Evolutionary conservation across 1,284 basidiomycete genomes (phyloP).

Genomic region (Leccinum idahoense): DNA sequence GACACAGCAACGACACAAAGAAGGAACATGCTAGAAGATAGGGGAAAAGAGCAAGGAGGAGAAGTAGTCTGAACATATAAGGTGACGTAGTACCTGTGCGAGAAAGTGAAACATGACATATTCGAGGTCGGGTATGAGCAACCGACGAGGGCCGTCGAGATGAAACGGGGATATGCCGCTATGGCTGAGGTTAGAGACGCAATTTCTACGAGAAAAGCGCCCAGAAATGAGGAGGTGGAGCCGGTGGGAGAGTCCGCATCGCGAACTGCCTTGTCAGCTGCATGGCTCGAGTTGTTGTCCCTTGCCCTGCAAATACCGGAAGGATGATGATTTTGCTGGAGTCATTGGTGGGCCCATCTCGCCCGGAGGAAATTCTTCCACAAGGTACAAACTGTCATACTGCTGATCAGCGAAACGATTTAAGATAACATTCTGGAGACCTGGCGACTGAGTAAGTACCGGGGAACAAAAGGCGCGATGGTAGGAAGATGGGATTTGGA

Average conservation of each 20-base stretch:
- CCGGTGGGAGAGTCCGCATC: conserved; percentile 38
- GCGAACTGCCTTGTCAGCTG: conserved; percentile 35
- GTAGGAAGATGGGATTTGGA: conserved; percentile 5
- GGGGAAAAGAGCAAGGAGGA: conserved; percentile 32
- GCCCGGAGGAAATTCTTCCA: not conserved
- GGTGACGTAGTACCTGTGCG: conserved; percentile 49
- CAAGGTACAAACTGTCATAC: not conserved
- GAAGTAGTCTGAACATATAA: conserved; percentile 33
- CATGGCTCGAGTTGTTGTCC: conserved; percentile 34
- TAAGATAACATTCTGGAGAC: conserved; percentile 1
- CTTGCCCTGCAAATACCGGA: conserved; percentile 56
- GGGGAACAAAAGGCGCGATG: not conserved
- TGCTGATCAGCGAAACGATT: not conserved
- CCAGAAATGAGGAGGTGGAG: conserved; percentile 44
- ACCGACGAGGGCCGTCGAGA: conserved; percentile 35
- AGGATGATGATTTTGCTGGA: conserved; percentile 23
- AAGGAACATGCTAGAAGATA: too few species aligned
- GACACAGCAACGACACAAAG: too few species aligned
- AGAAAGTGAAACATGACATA: conserved; percentile 45
- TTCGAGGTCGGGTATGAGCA: conserved; percentile 34
- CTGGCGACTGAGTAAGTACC: conserved; percentile 7
- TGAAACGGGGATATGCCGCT: conserved; percentile 38
- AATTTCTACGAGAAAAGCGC: conserved; percentile 47
- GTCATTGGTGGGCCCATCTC: conserved; percentile 8
- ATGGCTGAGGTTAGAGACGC: conserved; percentile 35